Evolutionary conservation across 495 filamentous ascomycete species (phyloP).

Genomic region (Aspergillus sclerotioniger): DNA sequence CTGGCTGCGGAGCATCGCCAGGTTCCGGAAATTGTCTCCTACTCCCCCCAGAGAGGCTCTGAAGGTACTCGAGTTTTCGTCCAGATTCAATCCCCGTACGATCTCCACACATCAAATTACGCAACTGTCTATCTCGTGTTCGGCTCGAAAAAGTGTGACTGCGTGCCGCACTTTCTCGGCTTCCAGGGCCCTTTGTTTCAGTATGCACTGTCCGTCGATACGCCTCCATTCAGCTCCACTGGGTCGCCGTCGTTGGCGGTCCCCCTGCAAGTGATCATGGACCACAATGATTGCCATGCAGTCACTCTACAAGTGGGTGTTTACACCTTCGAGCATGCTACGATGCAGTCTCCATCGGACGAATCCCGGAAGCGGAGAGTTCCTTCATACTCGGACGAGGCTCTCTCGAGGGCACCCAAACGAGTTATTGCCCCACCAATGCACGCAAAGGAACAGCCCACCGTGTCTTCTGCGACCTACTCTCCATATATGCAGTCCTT

Average conservation of each 20-base stretch:
- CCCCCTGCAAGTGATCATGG: conserved; percentile 69
- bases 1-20: conserved; percentile 30
- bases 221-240: conserved; percentile 67
- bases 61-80: conserved; percentile 69
- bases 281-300: conserved; percentile 61
- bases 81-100: conserved; percentile 70
- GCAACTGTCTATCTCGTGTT: conserved; percentile 68
- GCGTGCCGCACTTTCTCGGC: conserved; percentile 59
- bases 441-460: conserved; percentile 36
- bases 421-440: conserved; percentile 41
- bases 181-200: conserved; percentile 57
- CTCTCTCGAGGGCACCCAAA: conserved; percentile 41
- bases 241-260: conserved; percentile 65
- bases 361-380: conserved; percentile 54
- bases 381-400: conserved; percentile 45
- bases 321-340: conserved; percentile 67
- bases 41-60: conserved; percentile 62
- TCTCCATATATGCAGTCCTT: conserved; percentile 45
- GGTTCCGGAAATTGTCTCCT: conserved; percentile 62
- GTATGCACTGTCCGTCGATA: conserved; percentile 71
- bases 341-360: conserved; percentile 31
- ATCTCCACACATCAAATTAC: conserved; percentile 57
- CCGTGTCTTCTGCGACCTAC: conserved; percentile 43
- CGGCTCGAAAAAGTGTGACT: conserved; percentile 65
- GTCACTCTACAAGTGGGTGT: conserved; percentile 66